Evolutionary conservation across 352 stramenopile species (phyloP).

Genomic region (Aphanomyces invadans): DNA sequence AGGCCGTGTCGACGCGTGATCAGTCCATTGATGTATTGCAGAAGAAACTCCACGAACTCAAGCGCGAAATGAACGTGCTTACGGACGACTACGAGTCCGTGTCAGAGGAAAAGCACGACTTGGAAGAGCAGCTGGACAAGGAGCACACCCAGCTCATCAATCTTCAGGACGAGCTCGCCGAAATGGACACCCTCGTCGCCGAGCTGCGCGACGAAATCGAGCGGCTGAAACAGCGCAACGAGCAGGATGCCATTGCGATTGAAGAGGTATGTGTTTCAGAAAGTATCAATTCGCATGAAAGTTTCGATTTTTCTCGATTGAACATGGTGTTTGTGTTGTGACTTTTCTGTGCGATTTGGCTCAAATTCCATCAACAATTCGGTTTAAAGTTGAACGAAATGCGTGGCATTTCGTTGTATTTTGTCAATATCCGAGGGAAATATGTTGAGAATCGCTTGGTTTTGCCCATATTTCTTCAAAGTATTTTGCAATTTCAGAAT

Average conservation of each 20-base stretch:
- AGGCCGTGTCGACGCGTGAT: slow-evolving; percentile 6
- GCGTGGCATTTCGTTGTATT: too few relatives aligned
- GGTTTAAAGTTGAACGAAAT: too few relatives aligned
- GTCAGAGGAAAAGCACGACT: slow-evolving; percentile 23
- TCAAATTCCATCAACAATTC: too few relatives aligned
- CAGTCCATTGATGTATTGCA: slow-evolving; percentile 21
- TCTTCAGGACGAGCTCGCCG: slow-evolving; percentile 42
- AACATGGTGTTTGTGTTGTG: too few relatives aligned
- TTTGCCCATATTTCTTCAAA: too few relatives aligned
- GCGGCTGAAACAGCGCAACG: background rate
- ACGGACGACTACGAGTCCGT: slow-evolving; percentile 22
- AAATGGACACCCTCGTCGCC: slow-evolving; percentile 23
- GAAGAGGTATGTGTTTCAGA: slow-evolving; percentile 13
- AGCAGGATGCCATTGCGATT: background rate
- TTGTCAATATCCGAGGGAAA: too few relatives aligned
- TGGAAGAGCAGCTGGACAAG: slow-evolving; percentile 11
- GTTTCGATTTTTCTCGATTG: too few relatives aligned
- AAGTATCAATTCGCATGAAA: too few relatives aligned
- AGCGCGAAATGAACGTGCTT: slow-evolving; percentile 20
- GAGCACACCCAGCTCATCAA: slow-evolving; percentile 27
- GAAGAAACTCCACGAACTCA: slow-evolving; percentile 9
- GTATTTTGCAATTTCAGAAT: too few relatives aligned
- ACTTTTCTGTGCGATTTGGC: too few relatives aligned
- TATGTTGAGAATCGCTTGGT: too few relatives aligned
- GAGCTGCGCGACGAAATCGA: slow-evolving; percentile 7